A percentile compares a stretch with the other conserved stretches of the same genome.
Conservation (phyloP, 2,329 filamentous ascomycete genomes). For the Emmonsiellopsis sp. region DNA sequence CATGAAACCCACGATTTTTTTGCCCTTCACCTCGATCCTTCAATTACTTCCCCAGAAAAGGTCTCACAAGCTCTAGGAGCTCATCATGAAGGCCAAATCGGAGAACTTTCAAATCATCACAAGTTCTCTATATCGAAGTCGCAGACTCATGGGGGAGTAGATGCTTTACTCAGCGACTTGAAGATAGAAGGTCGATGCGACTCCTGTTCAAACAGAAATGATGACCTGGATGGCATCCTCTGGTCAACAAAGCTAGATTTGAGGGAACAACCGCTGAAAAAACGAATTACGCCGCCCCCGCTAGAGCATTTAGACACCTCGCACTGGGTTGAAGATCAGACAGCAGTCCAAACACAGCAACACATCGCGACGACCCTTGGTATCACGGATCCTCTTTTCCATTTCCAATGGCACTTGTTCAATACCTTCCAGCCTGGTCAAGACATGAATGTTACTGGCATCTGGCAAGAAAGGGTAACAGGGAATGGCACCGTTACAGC, state of each 20-base stretch:
- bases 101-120: constrained; percentile 70
- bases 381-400: constrained; percentile 85
- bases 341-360: constrained; percentile 35
- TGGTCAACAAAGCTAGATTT: constrained; percentile 71
- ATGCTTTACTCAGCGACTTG: constrained; percentile 41
- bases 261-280: constrained; percentile 54
- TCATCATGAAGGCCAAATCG: constrained; percentile 70
- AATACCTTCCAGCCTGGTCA: constrained; percentile 74
- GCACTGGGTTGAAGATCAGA: constrained; percentile 2
- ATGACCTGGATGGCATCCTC: constrained; percentile 64
- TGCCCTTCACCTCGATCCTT: constrained; percentile 69
- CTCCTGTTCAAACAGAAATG: constrained; percentile 16
- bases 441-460: constrained; percentile 90
- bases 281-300: constrained; percentile 31
- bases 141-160: constrained; percentile 36
- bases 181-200: constrained; percentile 48
- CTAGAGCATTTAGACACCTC: constrained; percentile 4
- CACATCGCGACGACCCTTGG: constrained; percentile 57
- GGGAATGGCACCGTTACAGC: constrained; percentile 82
- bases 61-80: constrained; percentile 67
- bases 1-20: constrained; percentile 86
- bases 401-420: constrained; percentile 90
- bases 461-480: constrained; percentile 86
- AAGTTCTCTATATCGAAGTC: constrained; percentile 64
- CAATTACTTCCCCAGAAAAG: constrained; percentile 44